These are phyloP conservation scores for Tuber calosporum DNA, from an alignment of 495 filamentous ascomycete genomes.

Conservation along the genomic window DNA sequence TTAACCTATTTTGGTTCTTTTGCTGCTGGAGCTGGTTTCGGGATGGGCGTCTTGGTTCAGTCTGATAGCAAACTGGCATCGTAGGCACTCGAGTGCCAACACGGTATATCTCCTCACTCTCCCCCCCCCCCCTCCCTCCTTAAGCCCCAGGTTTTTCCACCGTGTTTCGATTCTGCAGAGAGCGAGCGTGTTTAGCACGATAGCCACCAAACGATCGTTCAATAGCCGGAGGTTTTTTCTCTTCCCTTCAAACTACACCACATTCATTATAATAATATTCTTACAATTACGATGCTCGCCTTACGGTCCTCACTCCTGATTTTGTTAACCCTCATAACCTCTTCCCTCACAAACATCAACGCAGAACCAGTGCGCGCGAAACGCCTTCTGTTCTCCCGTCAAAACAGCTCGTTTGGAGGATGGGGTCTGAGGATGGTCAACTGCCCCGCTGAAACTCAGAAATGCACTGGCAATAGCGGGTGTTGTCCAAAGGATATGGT, in stretches of 20 bases:
- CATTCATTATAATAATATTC: background rate
- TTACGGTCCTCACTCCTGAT: background rate
- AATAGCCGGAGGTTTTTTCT: background rate
- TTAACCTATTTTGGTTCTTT: background rate
- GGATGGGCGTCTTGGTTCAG: too few relatives aligned
- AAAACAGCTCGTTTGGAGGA: background rate
- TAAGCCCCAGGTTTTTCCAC: background rate
- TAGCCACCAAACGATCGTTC: too few relatives aligned
- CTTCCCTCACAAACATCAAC: background rate
- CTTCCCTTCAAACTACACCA: background rate
- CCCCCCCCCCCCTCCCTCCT: too few relatives aligned
- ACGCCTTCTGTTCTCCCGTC: background rate
- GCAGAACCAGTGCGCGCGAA: background rate
- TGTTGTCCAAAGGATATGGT: background rate
- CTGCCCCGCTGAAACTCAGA: background rate
- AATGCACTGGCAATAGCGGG: background rate
- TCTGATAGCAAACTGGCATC: background rate
- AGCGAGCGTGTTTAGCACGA: too few relatives aligned
- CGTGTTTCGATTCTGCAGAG: background rate
- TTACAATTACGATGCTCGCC: background rate
- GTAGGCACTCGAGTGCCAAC: too few relatives aligned
- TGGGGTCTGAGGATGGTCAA: background rate
- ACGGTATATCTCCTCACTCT: background rate
- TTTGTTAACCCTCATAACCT: background rate
- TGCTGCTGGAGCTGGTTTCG: background rate